phyloP scores from a whole-genome alignment of 2,329 filamentous ascomycete species.

The Emydomyces testavorans region DNA sequence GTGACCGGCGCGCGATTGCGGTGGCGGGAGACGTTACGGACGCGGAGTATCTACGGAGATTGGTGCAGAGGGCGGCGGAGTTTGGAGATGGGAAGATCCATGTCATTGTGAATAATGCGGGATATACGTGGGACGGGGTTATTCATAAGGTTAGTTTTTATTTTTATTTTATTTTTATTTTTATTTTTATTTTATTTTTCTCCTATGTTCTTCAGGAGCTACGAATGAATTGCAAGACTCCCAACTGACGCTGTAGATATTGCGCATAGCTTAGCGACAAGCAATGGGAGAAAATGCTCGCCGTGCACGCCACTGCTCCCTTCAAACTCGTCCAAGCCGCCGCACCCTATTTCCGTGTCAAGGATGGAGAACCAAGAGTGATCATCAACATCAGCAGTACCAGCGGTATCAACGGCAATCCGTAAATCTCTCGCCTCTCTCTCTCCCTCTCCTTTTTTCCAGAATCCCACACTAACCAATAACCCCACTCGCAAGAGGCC shows the following conservation, averaged over 20 bases:
- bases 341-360: constrained; percentile 77
- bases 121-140: constrained; percentile 86
- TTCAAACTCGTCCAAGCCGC: constrained; percentile 73
- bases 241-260: background rate
- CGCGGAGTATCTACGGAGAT: constrained; percentile 54
- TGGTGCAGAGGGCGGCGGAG: constrained; percentile 64
- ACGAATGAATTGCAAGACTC: background rate
- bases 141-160: constrained; percentile 69
- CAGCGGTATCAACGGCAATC: constrained; percentile 72
- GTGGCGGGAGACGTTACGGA: constrained; percentile 68
- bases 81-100: constrained; percentile 83
- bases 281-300: constrained; percentile 82
- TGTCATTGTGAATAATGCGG: constrained; percentile 83
- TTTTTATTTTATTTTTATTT: too few species aligned
- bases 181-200: background rate
- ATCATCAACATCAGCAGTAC: constrained; percentile 79
- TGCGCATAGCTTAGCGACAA: constrained; percentile 59
- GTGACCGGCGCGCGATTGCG: constrained; percentile 54
- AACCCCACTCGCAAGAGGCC: constrained; percentile 41
- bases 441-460: background rate
- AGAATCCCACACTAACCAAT: constrained; percentile 2
- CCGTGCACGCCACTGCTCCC: constrained; percentile 71
- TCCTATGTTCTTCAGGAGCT: background rate
- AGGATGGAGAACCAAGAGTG: constrained; percentile 64
- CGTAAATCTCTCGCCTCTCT: constrained; percentile 28